Conservation (phyloP, 176 grass and related monocot species). For the Dendrocalamus sinicus region DNA sequence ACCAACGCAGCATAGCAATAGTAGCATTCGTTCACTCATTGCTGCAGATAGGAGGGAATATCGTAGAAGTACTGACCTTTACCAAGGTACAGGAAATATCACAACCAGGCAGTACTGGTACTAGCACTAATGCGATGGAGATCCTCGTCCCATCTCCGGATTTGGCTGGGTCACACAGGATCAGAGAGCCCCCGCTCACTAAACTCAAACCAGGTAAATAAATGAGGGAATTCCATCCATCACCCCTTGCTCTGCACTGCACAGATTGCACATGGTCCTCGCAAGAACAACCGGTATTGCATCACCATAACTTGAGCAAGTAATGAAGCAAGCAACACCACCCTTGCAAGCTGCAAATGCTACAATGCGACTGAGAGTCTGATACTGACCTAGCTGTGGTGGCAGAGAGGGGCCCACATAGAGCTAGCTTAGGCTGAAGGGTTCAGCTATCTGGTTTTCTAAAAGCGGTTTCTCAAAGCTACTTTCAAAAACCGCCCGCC, state of each 20-base stretch:
- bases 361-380: not conserved
- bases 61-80: no score
- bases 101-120: not conserved
- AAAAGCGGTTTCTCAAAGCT: no score
- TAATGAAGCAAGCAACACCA: not conserved
- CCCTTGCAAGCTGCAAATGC: not conserved
- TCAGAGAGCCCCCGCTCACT: not conserved
- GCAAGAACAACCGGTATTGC: not conserved
- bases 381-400: not conserved
- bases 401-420: not conserved
- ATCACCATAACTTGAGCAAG: no score
- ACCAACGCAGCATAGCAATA: no score
- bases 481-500: no score
- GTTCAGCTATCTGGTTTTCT: no score
- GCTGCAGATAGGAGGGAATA: not conserved
- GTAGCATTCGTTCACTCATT: not conserved
- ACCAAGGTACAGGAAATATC: not conserved
- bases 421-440: not conserved
- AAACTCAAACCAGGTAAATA: not conserved
- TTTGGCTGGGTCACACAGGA: not conserved
- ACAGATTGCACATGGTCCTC: not conserved
- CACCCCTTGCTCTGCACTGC: not conserved
- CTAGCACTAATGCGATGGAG: not conserved
- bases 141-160: slow-evolving; percentile 23
- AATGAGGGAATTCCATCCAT: not conserved